These are phyloP conservation scores for Hyaloscypha bicolor DNA, from an alignment of 495 filamentous ascomycete genomes.

Conservation along the genomic window DNA sequence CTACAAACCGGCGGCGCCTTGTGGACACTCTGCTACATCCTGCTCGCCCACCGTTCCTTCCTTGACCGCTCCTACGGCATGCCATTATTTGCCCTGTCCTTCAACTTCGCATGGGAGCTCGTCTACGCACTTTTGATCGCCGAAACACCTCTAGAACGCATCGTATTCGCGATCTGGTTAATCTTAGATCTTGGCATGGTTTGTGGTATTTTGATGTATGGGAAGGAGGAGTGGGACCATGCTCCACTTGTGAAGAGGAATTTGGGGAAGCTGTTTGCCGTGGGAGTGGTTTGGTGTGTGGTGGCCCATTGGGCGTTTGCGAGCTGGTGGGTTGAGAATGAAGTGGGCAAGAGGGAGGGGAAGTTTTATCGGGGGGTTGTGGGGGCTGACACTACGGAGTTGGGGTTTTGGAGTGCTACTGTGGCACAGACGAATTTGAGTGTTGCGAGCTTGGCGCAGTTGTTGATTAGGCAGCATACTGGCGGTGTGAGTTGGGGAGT, in stretches of 20 bases:
- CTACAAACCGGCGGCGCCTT: slow-evolving; percentile 42
- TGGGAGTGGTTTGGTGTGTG: slow-evolving; percentile 33
- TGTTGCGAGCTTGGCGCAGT: slow-evolving; percentile 39
- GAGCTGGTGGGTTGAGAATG: slow-evolving; percentile 42
- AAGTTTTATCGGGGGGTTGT: slow-evolving; percentile 42
- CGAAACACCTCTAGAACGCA: slow-evolving; percentile 40
- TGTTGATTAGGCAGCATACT: slow-evolving; percentile 40
- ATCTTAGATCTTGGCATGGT: slow-evolving; percentile 45
- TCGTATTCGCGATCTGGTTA: slow-evolving; percentile 45
- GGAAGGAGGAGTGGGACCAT: slow-evolving; percentile 39
- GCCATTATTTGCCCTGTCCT: slow-evolving; percentile 45
- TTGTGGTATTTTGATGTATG: slow-evolving; percentile 41
- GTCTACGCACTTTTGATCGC: slow-evolving; percentile 44
- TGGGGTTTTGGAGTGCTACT: slow-evolving; percentile 43
- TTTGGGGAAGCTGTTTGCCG: slow-evolving; percentile 36
- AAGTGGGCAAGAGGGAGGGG: slow-evolving; percentile 35
- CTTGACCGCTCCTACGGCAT: slow-evolving; percentile 46
- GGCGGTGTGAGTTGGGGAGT: slow-evolving; percentile 44
- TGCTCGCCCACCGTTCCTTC: slow-evolving; percentile 42
- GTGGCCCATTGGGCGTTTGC: slow-evolving; percentile 39
- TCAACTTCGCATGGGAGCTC: slow-evolving; percentile 49
- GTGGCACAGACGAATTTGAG: slow-evolving; percentile 36
- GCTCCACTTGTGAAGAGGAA: slow-evolving; percentile 39
- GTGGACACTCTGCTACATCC: slow-evolving; percentile 46
- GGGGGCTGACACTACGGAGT: slow-evolving; percentile 45